These are phyloP conservation scores for Gremmenia infestans DNA, from an alignment of 2,329 filamentous ascomycete genomes.

Conservation along the genomic window DNA sequence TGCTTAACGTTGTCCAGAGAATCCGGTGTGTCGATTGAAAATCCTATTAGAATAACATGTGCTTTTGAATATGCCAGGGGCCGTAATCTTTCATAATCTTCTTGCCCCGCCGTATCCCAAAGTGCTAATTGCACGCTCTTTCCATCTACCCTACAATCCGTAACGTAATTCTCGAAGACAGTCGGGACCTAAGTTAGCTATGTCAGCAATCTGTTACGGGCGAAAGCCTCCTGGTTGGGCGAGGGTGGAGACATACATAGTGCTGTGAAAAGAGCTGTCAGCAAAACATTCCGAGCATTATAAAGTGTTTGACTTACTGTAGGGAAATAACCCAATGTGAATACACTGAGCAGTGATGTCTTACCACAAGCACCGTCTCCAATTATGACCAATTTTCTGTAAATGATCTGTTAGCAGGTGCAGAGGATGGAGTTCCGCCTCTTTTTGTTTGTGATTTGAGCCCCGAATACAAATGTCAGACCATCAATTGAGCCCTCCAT, in stretches of 20 bases:
- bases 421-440: neutral
- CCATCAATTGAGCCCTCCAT: neutral
- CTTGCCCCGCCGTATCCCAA: conserved; percentile 99
- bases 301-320: conserved; percentile 60
- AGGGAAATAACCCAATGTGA: conserved; percentile 96
- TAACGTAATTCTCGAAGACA: conserved; percentile 99
- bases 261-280: conserved; percentile 40
- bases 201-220: conserved; percentile 24
- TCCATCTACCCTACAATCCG: conserved; percentile 95
- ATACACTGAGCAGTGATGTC: conserved; percentile 94
- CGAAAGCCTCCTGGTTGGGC: neutral
- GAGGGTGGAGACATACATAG: conserved; percentile 33
- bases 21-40: conserved; percentile 91
- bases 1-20: conserved; percentile 97
- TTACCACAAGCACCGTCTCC: conserved; percentile 97
- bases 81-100: conserved; percentile 94
- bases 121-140: conserved; percentile 97
- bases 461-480: neutral
- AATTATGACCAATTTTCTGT: conserved; percentile 92
- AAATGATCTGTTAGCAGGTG: neutral
- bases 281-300: conserved; percentile 24
- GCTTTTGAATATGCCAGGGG: conserved; percentile 95
- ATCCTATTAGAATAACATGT: conserved; percentile 94
- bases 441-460: neutral
- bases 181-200: conserved; percentile 74